phyloP scores from a whole-genome alignment of 2,329 filamentous ascomycete species.

The Monilinia fructigena region DNA sequence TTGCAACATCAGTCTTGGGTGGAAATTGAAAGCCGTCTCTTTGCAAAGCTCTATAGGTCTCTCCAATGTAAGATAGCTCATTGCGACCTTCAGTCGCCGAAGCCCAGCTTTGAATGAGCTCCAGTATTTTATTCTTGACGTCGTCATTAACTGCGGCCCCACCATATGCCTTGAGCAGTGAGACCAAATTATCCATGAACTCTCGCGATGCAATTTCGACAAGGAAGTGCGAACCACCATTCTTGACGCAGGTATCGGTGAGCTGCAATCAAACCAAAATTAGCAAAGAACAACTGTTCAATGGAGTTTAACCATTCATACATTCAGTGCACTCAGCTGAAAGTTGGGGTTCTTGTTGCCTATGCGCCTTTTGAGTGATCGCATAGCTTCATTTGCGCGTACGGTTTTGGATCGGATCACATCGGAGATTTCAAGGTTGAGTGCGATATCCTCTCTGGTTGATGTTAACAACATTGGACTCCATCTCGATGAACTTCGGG shows the following conservation, averaged over 20 bases:
- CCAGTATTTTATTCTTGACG: slow-evolving; percentile 86
- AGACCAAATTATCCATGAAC: slow-evolving; percentile 96
- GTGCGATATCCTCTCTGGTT: slow-evolving; percentile 84
- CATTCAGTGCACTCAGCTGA: slow-evolving; percentile 90
- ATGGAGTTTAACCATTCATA: slow-evolving; percentile 43
- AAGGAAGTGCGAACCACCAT: slow-evolving; percentile 93
- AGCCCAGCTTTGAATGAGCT: slow-evolving; percentile 92
- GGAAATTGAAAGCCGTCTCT: slow-evolving; percentile 87
- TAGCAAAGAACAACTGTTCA: slow-evolving; percentile 35
- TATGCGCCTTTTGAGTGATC: slow-evolving; percentile 88
- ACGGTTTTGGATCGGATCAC: slow-evolving; percentile 96
- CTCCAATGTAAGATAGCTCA: slow-evolving; percentile 81
- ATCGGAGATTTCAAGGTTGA: slow-evolving; percentile 98
- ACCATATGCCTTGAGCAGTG: slow-evolving; percentile 79
- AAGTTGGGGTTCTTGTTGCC: slow-evolving; percentile 97
- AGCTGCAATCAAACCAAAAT: slow-evolving; percentile 53
- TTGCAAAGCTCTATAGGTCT: slow-evolving; percentile 81
- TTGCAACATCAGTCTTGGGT: slow-evolving; percentile 80
- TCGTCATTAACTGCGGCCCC: slow-evolving; percentile 74
- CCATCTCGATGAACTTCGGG: slow-evolving; percentile 23
- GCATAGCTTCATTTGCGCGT: slow-evolving; percentile 97
- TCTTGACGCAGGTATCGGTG: slow-evolving; percentile 98
- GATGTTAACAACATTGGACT: slow-evolving; percentile 31
- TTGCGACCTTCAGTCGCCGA: slow-evolving; percentile 81
- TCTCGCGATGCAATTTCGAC: slow-evolving; percentile 93